Conservation (phyloP, 352 stramenopile genomes). For the Aphanomyces cochlioides region DNA sequence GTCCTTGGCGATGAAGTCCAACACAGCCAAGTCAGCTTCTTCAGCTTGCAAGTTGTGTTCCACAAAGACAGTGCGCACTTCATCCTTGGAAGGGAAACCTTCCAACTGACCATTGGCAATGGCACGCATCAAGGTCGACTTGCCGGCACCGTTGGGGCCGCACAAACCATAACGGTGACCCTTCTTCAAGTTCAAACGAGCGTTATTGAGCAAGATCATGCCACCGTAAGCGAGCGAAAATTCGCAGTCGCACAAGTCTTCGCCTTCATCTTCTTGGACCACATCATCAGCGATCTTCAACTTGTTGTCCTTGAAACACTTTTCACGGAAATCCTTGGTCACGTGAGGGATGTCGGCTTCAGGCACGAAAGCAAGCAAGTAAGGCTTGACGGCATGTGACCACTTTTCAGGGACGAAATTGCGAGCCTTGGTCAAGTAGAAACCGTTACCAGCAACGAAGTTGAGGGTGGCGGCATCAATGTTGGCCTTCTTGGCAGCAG, state of each 20-base stretch:
- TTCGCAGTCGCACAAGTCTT: conserved; percentile 98
- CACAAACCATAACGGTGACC: conserved; percentile 93
- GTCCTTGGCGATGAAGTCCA: conserved; percentile 83
- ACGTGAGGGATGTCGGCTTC: conserved; percentile 61
- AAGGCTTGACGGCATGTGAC: conserved; percentile 86
- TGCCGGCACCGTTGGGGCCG: conserved; percentile 89
- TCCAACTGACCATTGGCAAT: conserved; percentile 96
- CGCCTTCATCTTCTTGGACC: conserved; percentile 95
- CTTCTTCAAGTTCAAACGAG: conserved; percentile 87
- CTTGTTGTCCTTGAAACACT: conserved; percentile 89
- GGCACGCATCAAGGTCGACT: conserved; percentile 95
- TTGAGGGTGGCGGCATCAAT: conserved; percentile 89
- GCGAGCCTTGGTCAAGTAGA: conserved; percentile 82
- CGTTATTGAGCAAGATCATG: conserved; percentile 90
- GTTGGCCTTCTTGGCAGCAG: conserved; percentile 80
- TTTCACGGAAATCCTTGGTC: conserved; percentile 70
- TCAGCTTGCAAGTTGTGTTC: conserved; percentile 95
- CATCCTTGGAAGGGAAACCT: conserved; percentile 92
- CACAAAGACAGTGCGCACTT: conserved; percentile 96
- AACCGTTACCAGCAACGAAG: conserved; percentile 79
- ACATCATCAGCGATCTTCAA: conserved; percentile 92
- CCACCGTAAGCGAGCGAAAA: conserved; percentile 97
- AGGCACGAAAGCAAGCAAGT: conserved; percentile 84
- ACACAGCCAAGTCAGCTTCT: conserved; percentile 75
- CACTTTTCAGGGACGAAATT: conserved; percentile 95